A percentile compares a stretch with the other conserved stretches of the same genome.
These are phyloP conservation scores for Aspergillus sp. DNA, from an alignment of 2,329 filamentous ascomycete species.

Conservation along the genomic window DNA sequence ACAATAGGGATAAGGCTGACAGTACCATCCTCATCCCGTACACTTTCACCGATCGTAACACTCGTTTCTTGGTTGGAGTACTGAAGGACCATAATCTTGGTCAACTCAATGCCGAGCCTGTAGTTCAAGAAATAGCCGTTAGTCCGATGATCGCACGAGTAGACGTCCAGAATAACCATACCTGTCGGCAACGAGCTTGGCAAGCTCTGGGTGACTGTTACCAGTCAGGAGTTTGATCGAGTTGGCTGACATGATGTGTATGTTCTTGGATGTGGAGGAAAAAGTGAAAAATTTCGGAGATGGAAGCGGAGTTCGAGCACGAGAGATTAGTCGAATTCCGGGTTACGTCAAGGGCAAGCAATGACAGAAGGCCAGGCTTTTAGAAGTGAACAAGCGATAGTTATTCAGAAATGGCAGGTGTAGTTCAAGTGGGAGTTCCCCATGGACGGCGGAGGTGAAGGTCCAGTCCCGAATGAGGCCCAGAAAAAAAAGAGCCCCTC, in stretches of 20 bases:
- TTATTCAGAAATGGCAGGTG: too few species aligned
- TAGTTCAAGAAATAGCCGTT: constrained; percentile 8
- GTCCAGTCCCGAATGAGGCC: not conserved
- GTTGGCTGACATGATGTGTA: constrained; percentile 57
- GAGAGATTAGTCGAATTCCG: not conserved
- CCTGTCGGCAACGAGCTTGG: constrained; percentile 62
- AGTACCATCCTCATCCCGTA: constrained; percentile 86
- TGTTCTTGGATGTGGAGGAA: constrained; percentile 1
- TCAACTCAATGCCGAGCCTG: constrained; percentile 60
- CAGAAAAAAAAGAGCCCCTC: not conserved
- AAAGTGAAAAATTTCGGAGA: constrained; percentile 4
- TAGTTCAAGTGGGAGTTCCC: not conserved
- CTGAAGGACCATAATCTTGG: constrained; percentile 61
- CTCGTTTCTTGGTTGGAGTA: constrained; percentile 57
- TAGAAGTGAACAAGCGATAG: too few species aligned
- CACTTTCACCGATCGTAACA: constrained; percentile 91
- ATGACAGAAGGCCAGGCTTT: too few species aligned
- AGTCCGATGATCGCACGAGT: constrained; percentile 1
- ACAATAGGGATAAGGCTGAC: constrained; percentile 1
- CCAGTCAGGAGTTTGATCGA: constrained; percentile 69
- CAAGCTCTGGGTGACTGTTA: constrained; percentile 67
- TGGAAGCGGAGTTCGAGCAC: not conserved
- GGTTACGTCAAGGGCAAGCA: not conserved
- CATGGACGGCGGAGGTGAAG: not conserved
- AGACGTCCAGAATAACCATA: constrained; percentile 29